Evolutionary conservation across 1,139 yeast species (phyloP).

Genomic region (Yamadazyma friedrichii): DNA sequence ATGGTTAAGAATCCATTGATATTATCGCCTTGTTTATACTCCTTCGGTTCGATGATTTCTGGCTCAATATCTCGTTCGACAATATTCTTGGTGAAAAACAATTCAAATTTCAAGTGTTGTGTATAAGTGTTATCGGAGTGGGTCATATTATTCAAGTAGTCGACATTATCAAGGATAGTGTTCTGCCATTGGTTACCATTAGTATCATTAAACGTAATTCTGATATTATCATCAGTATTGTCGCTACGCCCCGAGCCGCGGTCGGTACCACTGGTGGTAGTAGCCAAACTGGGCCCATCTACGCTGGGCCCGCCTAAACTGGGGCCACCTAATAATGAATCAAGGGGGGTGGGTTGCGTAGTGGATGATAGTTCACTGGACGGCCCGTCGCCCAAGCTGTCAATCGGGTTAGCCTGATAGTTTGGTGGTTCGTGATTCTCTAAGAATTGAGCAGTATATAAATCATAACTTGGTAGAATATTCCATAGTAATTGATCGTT

Average conservation of each 20-base stretch:
- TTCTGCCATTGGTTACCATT: slow-evolving; percentile 31
- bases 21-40: slow-evolving; percentile 42
- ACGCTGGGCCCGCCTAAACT: not conserved
- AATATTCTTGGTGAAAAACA: slow-evolving; percentile 37
- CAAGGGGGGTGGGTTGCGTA: not conserved
- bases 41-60: slow-evolving; percentile 34
- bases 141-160: slow-evolving; percentile 33
- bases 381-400: not conserved
- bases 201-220: slow-evolving; percentile 28
- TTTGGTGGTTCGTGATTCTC: slow-evolving; percentile 16
- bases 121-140: slow-evolving; percentile 26
- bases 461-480: slow-evolving; percentile 30
- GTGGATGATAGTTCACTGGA: not conserved
- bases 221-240: not conserved
- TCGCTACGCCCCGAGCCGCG: not conserved
- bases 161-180: slow-evolving; percentile 40
- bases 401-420: slow-evolving; percentile 9
- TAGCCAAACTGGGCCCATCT: no score
- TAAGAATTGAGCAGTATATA: slow-evolving; percentile 15
- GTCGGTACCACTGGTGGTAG: no score
- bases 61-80: slow-evolving; percentile 29
- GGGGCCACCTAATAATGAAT: not conserved
- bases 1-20: slow-evolving; percentile 38
- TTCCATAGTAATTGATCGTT: slow-evolving; percentile 24
- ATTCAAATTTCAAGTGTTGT: slow-evolving; percentile 25